These are phyloP conservation scores for Phalaenopsis hybrid DNA, from an alignment of 116 monocot genomes.

Conservation along the genomic window DNA sequence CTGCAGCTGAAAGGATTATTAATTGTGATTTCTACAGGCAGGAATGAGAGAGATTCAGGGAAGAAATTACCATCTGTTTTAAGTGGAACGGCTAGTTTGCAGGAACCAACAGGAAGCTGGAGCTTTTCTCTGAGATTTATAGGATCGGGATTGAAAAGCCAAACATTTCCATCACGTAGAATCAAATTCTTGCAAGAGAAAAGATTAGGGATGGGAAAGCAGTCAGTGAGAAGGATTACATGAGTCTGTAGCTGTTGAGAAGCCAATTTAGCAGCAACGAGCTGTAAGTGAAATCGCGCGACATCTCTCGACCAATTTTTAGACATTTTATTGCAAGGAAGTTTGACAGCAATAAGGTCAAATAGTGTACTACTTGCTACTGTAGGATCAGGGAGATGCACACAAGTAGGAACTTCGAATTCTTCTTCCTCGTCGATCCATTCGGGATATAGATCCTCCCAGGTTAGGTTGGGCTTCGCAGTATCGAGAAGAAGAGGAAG, in stretches of 20 bases:
- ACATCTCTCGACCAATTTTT: slow-evolving; percentile 77
- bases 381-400: slow-evolving; percentile 43
- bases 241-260: slow-evolving; percentile 24
- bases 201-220: slow-evolving; percentile 74
- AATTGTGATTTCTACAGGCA: too few species aligned
- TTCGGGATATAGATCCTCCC: slow-evolving; percentile 81
- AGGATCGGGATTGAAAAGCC: slow-evolving; percentile 63
- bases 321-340: slow-evolving; percentile 52
- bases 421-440: slow-evolving; percentile 96
- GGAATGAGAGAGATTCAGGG: too few species aligned
- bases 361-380: slow-evolving; percentile 7
- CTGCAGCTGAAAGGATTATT: slow-evolving; percentile 2
- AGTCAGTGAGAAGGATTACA: slow-evolving; percentile 61
- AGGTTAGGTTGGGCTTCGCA: slow-evolving; percentile 43
- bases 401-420: slow-evolving; percentile 57
- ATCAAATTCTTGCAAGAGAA: slow-evolving; percentile 62
- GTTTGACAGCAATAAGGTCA: slow-evolving; percentile 76
- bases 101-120: slow-evolving; percentile 74
- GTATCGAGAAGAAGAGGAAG: slow-evolving; percentile 26
- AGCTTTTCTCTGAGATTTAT: slow-evolving; percentile 41
- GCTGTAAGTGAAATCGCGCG: slow-evolving; percentile 68
- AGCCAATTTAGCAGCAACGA: slow-evolving; percentile 70
- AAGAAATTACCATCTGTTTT: slow-evolving; percentile 11
- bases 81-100: slow-evolving; percentile 66
- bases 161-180: slow-evolving; percentile 42